phyloP scores from a whole-genome alignment of 306 rosid genomes.

The Prosopis cineraria region DNA sequence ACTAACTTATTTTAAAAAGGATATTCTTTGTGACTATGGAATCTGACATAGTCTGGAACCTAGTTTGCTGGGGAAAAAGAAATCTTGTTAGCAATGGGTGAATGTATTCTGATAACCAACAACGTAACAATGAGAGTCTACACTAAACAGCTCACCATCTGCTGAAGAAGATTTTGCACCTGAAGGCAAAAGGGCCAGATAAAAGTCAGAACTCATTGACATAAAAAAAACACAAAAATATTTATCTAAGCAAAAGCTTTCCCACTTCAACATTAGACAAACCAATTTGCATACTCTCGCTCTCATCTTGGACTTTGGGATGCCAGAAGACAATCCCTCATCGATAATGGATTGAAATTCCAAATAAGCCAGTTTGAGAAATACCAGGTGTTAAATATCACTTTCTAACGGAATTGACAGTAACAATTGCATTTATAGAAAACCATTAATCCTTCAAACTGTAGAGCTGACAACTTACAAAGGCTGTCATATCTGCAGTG shows the following conservation, averaged over 20 bases:
- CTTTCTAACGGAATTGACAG: not conserved
- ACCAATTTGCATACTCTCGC: constrained; percentile 9
- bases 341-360: constrained; percentile 5
- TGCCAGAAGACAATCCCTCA: not conserved
- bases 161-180: constrained; percentile 99
- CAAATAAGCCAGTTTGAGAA: not conserved
- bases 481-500: constrained; percentile 96
- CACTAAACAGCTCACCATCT: constrained; percentile 76
- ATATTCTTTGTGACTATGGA: constrained; percentile 74
- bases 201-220: constrained; percentile 26
- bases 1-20: constrained; percentile 35
- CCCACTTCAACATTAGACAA: not conserved
- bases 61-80: constrained; percentile 59
- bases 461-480: constrained; percentile 59
- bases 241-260: constrained; percentile 13
- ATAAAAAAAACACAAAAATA: constrained; percentile 15
- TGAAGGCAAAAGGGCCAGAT: constrained; percentile 33
- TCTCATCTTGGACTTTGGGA: constrained; percentile 4
- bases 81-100: constrained; percentile 32
- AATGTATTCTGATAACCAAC: constrained; percentile 24
- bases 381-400: not conserved
- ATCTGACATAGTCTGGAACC: constrained; percentile 77
- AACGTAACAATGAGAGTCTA: constrained; percentile 27
- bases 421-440: constrained; percentile 17
- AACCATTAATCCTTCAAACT: not conserved